Conservation (phyloP, 2,329 filamentous ascomycete genomes). For the Aphanoascus verrucosus region DNA sequence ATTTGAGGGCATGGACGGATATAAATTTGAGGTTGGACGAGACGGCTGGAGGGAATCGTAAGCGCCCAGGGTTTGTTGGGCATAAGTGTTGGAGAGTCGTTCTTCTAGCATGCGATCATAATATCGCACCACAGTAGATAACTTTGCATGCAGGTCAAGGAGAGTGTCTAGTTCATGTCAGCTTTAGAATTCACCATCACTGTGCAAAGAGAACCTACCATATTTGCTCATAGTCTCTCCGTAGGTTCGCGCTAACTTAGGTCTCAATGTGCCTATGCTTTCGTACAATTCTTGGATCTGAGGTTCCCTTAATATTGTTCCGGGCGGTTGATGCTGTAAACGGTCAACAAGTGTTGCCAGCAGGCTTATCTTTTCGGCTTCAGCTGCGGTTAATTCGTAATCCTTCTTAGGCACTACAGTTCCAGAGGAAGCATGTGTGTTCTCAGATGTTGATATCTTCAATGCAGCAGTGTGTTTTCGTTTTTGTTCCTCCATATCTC, state of each 20-base stretch:
- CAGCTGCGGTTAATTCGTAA: constrained; percentile 84
- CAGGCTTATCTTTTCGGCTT: constrained; percentile 94
- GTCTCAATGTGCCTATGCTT: constrained; percentile 83
- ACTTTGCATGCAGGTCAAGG: constrained; percentile 84
- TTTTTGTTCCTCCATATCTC: constrained; percentile 98
- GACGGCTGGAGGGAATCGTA: constrained; percentile 43
- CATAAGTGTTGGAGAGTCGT: constrained; percentile 82
- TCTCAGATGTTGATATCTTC: constrained; percentile 61
- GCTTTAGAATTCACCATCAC: constrained; percentile 1
- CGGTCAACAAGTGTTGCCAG: constrained; percentile 91
- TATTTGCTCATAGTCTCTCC: constrained; percentile 99
- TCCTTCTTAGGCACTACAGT: constrained; percentile 67
- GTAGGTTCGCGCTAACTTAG: constrained; percentile 89
- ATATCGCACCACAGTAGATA: constrained; percentile 91
- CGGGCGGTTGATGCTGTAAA: constrained; percentile 85
- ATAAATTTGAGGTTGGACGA: constrained; percentile 49
- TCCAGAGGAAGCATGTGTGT: constrained; percentile 40
- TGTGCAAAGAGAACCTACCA: constrained; percentile 45
- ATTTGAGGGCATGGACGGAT: constrained; percentile 57
- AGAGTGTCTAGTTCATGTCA: constrained; percentile 58
- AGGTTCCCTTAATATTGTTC: constrained; percentile 90
- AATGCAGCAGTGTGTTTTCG: constrained; percentile 73
- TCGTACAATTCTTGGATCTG: constrained; percentile 98
- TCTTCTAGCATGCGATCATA: constrained; percentile 98
- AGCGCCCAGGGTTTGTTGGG: constrained; percentile 60